Conservation (phyloP, 2,329 filamentous ascomycete species). For the Allantophomopsis cytisporea region DNA sequence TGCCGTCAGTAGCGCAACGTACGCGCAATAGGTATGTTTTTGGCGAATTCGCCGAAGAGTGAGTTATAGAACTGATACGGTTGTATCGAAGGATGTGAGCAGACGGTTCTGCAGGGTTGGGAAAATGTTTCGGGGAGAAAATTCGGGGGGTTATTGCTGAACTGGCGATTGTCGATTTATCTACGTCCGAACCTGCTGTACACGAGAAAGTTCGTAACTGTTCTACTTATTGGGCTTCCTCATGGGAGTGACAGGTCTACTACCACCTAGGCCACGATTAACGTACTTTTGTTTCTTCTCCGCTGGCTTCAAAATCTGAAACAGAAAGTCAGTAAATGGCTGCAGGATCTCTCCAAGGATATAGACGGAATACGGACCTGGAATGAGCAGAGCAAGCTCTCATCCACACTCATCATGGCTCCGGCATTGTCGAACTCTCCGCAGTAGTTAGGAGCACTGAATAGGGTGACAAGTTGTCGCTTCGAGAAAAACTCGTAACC, state of each 20-base stretch:
- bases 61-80: conserved; percentile 1
- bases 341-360: neutral
- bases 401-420: conserved; percentile 99
- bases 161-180: conserved; percentile 34
- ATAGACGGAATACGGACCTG: conserved; percentile 44
- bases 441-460: conserved; percentile 98
- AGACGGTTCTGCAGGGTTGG: conserved; percentile 6
- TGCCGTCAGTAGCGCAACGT: conserved; percentile 7
- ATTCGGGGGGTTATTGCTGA: neutral
- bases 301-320: conserved; percentile 91
- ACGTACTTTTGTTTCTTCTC: conserved; percentile 99
- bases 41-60: conserved; percentile 4
- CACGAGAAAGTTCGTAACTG: conserved; percentile 59
- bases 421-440: conserved; percentile 99
- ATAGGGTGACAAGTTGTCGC: conserved; percentile 90
- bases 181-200: conserved; percentile 90
- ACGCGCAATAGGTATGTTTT: conserved; percentile 17
- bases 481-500: conserved; percentile 99
- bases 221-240: conserved; percentile 58
- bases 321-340: conserved; percentile 9
- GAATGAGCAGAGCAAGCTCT: conserved; percentile 97
- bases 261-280: conserved; percentile 56
- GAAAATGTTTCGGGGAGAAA: neutral
- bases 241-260: conserved; percentile 57
- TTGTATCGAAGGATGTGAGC: conserved; percentile 2